Base-by-base conservation (phyloP, 2,329 filamentous ascomycete genomes). In the Microcera coccophila region DNA sequence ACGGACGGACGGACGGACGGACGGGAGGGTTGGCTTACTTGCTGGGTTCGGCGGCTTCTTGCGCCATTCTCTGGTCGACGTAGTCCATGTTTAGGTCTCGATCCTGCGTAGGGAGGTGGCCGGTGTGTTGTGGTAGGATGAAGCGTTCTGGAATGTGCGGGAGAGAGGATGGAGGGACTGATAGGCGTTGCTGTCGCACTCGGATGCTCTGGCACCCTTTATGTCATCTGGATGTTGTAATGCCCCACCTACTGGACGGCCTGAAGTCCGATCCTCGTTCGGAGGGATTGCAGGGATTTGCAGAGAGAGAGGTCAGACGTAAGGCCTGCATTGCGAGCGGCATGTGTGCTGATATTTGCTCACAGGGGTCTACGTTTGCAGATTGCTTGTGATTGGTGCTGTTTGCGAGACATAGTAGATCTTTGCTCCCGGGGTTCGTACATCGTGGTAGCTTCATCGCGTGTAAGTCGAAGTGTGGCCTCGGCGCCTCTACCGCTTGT, bases 51-150 rank as follows among this genome's bases (percentile, higher is more conserved):
- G 63, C 67, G 49, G 74, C 76, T 61, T 77, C 72, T 48, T 79
- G 71, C 53, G 70, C 70, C 57, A 79, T 69, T 49, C 75, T 73
- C 48, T 76, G 71, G 59, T 78, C 70, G 54, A 79, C 72, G 68
- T 80, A 77, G 44, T 81, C 76, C 77, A 80, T 80, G 16, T 24
- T 35, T 38, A 14, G 20, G 12, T 19, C 24, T 28, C 9, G 14
- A 28, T 9, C 15, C 11, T 32, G 12, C 29, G 29, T 9, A 28
- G 24, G 29, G n/a, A 32, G 15, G 8, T 32, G 29, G 24, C 4
- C 22, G 20, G 9, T 21, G n/a, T 2, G 14, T n/a, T 33, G 22
- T 5, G 20, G n/a, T 32, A 21, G 8, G 20, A n/a, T 21, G 8
- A 17, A 17, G 15, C 15, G 14, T 21, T 37, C 38, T 20, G 19